Percentiles rank a stretch among this genome's conserved stretches.
Evolutionary conservation across 23 red algal genomes (phyloP).

Genomic region (Cyanidiococcus yangmingshanensis): DNA sequence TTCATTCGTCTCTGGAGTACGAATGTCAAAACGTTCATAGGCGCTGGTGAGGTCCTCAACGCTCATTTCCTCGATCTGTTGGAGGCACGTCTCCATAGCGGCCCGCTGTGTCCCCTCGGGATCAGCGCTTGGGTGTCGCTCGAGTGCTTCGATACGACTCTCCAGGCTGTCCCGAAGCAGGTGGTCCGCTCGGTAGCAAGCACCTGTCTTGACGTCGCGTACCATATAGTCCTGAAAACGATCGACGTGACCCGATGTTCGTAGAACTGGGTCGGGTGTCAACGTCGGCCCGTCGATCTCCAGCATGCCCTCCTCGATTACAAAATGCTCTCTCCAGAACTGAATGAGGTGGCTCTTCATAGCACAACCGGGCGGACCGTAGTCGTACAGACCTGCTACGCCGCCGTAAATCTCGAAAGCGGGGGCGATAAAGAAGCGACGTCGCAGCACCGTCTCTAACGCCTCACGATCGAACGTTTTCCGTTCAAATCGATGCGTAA

Average conservation of each 20-base stretch:
- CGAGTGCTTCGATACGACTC: not conserved
- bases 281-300: slow-evolving; percentile 81
- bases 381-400: slow-evolving; percentile 89
- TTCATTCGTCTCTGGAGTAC: slow-evolving; percentile 65
- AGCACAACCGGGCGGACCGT: slow-evolving; percentile 86
- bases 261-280: slow-evolving; percentile 74
- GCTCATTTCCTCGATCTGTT: slow-evolving; percentile 61
- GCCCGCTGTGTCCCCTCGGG: not conserved
- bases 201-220: slow-evolving; percentile 47
- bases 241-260: slow-evolving; percentile 86
- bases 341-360: slow-evolving; percentile 79
- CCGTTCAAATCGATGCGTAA: not conserved
- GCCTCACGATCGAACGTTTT: slow-evolving; percentile 23
- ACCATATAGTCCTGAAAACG: slow-evolving; percentile 88
- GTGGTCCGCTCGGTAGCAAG: slow-evolving; percentile 80
- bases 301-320: slow-evolving; percentile 88
- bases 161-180: slow-evolving; percentile 62
- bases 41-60: slow-evolving; percentile 42
- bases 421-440: slow-evolving; percentile 86
- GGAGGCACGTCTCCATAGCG: slow-evolving; percentile 27
- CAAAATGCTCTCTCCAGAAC: slow-evolving; percentile 86
- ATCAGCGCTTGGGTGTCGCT: not conserved
- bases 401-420: slow-evolving; percentile 99
- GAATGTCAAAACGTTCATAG: slow-evolving; percentile 39
- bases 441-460: slow-evolving; percentile 40